These are phyloP conservation scores for Aspergillus pseudoglaucus DNA, from an alignment of 2,329 filamentous ascomycete genomes.

Conservation along the genomic window DNA sequence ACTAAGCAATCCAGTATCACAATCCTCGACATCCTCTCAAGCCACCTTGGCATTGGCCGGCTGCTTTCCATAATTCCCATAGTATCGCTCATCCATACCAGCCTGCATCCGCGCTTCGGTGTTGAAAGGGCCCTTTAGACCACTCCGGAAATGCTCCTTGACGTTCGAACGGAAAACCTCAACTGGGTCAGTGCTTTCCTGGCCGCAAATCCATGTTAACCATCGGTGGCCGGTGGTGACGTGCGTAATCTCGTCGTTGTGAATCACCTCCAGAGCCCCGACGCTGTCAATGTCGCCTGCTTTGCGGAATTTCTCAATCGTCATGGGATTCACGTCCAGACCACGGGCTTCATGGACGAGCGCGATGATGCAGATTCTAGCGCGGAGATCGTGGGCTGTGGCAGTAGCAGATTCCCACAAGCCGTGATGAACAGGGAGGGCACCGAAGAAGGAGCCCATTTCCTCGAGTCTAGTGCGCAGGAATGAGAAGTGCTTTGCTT, in stretches of 20 bases:
- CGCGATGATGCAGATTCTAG: conserved; percentile 43
- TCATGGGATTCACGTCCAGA: conserved; percentile 43
- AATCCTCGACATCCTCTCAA: background rate
- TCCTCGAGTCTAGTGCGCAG: conserved; percentile 42
- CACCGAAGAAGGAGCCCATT: conserved; percentile 40
- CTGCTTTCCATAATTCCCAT: conserved; percentile 21
- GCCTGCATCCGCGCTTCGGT: conserved; percentile 38
- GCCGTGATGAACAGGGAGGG: conserved; percentile 42
- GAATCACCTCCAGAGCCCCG: conserved; percentile 37
- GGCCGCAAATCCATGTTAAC: conserved; percentile 43
- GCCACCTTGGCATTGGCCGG: background rate
- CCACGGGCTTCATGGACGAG: conserved; percentile 45
- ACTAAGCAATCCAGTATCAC: too few relatives aligned
- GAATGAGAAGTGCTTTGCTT: conserved; percentile 45
- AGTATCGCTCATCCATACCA: conserved; percentile 41
- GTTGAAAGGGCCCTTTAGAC: conserved; percentile 42
- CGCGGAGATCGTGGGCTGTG: conserved; percentile 40
- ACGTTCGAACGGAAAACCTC: conserved; percentile 42
- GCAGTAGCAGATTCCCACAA: conserved; percentile 40
- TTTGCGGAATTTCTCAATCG: conserved; percentile 42
- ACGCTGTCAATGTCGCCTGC: conserved; percentile 39
- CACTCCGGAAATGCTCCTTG: conserved; percentile 37
- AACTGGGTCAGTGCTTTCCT: conserved; percentile 41
- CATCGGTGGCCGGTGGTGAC: conserved; percentile 45
- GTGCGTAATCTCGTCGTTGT: conserved; percentile 46